Percentiles rank a stretch among this genome's conserved stretches.
These are phyloP conservation scores for Syzygium jambos DNA, from an alignment of 345 rosid genomes.

Conservation along the genomic window DNA sequence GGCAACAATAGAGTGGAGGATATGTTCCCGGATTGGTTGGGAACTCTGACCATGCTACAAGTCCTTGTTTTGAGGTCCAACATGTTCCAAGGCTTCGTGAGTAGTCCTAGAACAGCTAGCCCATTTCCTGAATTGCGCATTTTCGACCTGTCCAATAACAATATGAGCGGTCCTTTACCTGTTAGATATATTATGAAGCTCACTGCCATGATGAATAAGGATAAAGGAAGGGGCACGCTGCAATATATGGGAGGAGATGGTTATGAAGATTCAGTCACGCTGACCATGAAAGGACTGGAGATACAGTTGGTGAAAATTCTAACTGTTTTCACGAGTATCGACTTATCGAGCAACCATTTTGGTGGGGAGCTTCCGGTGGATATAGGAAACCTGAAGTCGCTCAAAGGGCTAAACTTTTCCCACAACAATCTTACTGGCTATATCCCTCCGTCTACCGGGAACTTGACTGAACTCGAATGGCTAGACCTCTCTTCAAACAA, in stretches of 20 bases:
- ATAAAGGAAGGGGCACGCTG: rapidly evolving
- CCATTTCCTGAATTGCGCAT: not conserved
- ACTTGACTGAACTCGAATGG: not conserved
- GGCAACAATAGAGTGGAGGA: not conserved
- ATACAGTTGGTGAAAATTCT: not conserved
- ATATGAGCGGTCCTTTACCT: not conserved
- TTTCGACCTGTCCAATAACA: not conserved
- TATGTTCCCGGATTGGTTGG: not conserved
- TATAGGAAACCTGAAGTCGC: not conserved
- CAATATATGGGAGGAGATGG: not conserved
- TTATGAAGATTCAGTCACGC: not conserved
- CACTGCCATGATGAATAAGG: not conserved
- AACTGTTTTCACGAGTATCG: not conserved
- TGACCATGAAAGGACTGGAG: not conserved
- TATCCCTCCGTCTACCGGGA: not conserved
- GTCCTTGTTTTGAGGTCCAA: not conserved
- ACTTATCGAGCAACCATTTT: not conserved
- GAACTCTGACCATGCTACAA: not conserved
- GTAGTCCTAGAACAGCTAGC: not conserved
- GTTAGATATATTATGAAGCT: not conserved
- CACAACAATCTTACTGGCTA: not conserved
- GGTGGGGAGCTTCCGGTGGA: not conserved
- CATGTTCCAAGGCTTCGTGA: not conserved
- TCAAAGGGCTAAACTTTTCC: not conserved
- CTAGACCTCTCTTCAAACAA: not conserved